Base-by-base conservation (phyloP, 805 yeast species). In the Blastobotrys americana region DNA sequence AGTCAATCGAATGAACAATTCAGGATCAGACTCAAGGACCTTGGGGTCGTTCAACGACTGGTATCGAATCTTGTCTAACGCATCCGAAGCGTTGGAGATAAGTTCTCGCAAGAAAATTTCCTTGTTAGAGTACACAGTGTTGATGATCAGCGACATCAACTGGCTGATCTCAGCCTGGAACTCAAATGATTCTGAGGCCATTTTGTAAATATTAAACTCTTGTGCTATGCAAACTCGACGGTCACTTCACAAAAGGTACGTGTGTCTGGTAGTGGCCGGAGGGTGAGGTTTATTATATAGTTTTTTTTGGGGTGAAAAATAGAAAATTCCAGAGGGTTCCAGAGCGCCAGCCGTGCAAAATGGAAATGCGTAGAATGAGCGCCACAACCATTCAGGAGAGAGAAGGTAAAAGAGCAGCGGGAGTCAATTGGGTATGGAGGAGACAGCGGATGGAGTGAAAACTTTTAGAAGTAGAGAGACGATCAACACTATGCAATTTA, bases 111-210 rank as follows among this genome's bases (percentile, higher is more conserved):
- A 76, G 82, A 93, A 93, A 62, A 93, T 93, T 72, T 93, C 99
- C 77, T 93, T 93, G 83, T 93, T 93, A 44, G 98, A 93, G 74
- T 93, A 93, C 63, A 93, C 99, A 47, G 99, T 93, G 87, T 93
- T 93, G 76, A 93, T 93, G 88, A 93, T 87, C 79, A 93, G 82
- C 71, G 97, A 87, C 97, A 93, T 84, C 81, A 93, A 79, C 95
- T 93, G 98, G 83, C 97, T 87, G 73, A 93, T 93, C 88, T 93
- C 99, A 80, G 99, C 99, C 73, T 94, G 96, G 74, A 93, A 93
- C 77, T 90, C 97, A 54, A 56, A 64, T 39, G 66, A 61, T 51
- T 64, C 67, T 42, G 64, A 55, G 31, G 31, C 31, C 31, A 25
- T 25, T 25, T 8, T 25, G 8, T 25, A 8, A n/a, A n/a, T n/a